Evolutionary conservation across 2,329 filamentous ascomycete species (phyloP).

Genomic region (Pseudocercospora ulei): DNA sequence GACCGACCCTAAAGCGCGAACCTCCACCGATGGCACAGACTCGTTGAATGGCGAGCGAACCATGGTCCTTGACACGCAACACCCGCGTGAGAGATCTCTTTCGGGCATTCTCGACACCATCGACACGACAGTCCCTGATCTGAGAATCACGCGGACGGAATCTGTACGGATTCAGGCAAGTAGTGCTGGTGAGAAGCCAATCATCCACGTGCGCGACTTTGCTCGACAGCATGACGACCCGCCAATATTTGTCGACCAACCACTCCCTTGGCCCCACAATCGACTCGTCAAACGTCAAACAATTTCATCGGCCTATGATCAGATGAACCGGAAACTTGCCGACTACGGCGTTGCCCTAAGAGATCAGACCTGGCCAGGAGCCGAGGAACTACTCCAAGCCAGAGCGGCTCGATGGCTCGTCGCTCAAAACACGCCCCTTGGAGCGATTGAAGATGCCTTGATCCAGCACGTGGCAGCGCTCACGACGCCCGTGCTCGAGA

Average conservation of each 20-base stretch:
- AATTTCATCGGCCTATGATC: too few relatives aligned
- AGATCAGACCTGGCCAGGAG: slow-evolving; percentile 9
- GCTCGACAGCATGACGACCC: background rate
- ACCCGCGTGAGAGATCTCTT: slow-evolving; percentile 28
- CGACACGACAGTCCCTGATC: slow-evolving; percentile 29
- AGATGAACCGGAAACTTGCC: too few relatives aligned
- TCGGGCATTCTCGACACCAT: slow-evolving; percentile 34
- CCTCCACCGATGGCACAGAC: slow-evolving; percentile 18
- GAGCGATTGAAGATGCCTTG: background rate
- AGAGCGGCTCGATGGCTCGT: slow-evolving; percentile 5
- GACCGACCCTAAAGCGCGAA: slow-evolving; percentile 6
- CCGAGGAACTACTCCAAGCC: slow-evolving; percentile 2
- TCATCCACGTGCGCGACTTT: slow-evolving; percentile 5
- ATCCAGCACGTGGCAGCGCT: background rate
- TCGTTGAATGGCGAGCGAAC: slow-evolving; percentile 11
- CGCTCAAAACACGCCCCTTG: slow-evolving; percentile 5
- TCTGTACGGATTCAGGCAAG: background rate
- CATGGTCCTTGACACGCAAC: slow-evolving; percentile 31
- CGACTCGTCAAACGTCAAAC: slow-evolving; percentile 20
- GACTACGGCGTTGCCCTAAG: slow-evolving; percentile 11
- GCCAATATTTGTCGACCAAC: background rate
- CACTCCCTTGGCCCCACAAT: slow-evolving; percentile 21
- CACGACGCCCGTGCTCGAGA: background rate
- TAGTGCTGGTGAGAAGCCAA: background rate
- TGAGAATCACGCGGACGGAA: slow-evolving; percentile 29